Evolutionary conservation across 805 yeast genomes (phyloP).

Genomic region (Tetrapisispora arboricola): DNA sequence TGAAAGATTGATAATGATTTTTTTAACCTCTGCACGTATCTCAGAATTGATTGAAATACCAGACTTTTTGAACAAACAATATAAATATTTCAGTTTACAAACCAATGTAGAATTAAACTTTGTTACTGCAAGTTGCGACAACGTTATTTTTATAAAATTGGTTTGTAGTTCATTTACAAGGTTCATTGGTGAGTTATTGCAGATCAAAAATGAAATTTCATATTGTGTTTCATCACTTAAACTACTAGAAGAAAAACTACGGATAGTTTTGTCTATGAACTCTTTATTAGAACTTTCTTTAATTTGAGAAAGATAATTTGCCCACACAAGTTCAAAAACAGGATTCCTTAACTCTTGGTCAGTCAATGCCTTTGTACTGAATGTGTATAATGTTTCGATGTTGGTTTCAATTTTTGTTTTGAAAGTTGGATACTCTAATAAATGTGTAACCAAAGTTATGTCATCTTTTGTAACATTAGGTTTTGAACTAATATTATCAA

Average conservation of each 20-base stretch:
- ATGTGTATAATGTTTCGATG: conserved; percentile 15
- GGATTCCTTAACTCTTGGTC: conserved; percentile 5
- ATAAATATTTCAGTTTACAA: conserved; percentile 29
- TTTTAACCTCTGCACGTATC: conserved; percentile 5
- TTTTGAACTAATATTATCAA: conserved; percentile 17
- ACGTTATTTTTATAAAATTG: conserved; percentile 3
- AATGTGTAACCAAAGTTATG: conserved; percentile 27
- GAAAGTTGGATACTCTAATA: conserved; percentile 43
- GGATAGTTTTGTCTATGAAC: conserved; percentile 7
- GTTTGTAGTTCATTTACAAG: neutral
- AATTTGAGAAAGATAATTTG: conserved; percentile 32
- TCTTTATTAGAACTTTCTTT: conserved; percentile 22
- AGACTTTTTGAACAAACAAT: conserved; percentile 8
- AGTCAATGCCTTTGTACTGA: conserved; percentile 7
- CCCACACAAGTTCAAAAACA: conserved; percentile 33
- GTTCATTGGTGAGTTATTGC: conserved; percentile 3
- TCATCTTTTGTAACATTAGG: conserved; percentile 4
- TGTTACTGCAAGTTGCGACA: neutral
- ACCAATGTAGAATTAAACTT: conserved; percentile 4
- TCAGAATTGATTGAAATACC: conserved; percentile 7
- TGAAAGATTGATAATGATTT: conserved; percentile 3
- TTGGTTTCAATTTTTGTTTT: conserved; percentile 43
- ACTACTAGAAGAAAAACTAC: conserved; percentile 1
- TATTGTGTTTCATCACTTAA: conserved; percentile 4
- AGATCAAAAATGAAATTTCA: conserved; percentile 11